Conservation (phyloP, 2,329 filamentous ascomycete genomes). For the Graphiopsis chlorocephala region DNA sequence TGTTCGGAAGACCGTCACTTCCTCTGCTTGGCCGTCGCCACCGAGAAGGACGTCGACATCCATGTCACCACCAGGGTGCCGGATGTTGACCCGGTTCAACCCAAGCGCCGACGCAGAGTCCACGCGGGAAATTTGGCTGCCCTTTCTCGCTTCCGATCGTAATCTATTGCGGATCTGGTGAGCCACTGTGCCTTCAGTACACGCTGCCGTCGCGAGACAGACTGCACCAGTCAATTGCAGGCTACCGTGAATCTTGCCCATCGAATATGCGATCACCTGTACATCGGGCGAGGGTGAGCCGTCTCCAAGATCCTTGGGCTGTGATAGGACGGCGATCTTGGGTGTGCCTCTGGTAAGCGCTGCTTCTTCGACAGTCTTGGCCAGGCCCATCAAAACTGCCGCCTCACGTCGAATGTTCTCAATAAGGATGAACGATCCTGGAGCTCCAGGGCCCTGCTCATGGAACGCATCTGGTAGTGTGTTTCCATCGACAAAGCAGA, state of each 20-base stretch:
- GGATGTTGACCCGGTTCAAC: slow-evolving; percentile 20
- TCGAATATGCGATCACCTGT: slow-evolving; percentile 30
- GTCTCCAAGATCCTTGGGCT: slow-evolving; percentile 17
- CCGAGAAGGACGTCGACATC: slow-evolving; percentile 27
- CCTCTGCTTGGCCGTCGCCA: slow-evolving; percentile 23
- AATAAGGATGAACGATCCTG: slow-evolving; percentile 21
- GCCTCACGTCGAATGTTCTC: slow-evolving; percentile 22
- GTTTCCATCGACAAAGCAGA: slow-evolving; percentile 20
- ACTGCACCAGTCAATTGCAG: slow-evolving; percentile 36
- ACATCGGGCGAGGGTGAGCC: slow-evolving; percentile 17
- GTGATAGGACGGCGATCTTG: slow-evolving; percentile 25
- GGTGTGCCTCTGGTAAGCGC: slow-evolving; percentile 25
- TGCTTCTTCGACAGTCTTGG: slow-evolving; percentile 22
- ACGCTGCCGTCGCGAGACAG: slow-evolving; percentile 31
- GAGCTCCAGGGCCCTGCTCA: slow-evolving; percentile 11
- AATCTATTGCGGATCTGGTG: slow-evolving; percentile 18
- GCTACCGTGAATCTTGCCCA: slow-evolving; percentile 35
- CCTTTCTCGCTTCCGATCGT: not conserved
- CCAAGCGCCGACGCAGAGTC: not conserved
- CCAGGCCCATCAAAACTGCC: slow-evolving; percentile 24
- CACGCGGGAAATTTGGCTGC: not conserved
- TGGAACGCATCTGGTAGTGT: slow-evolving; percentile 17
- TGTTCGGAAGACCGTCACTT: slow-evolving; percentile 26
- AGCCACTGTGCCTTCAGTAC: slow-evolving; percentile 31
- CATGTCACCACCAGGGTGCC: slow-evolving; percentile 31